Base-by-base conservation (phyloP, 345 rosid species). In the Bruguiera sexangula region DNA sequence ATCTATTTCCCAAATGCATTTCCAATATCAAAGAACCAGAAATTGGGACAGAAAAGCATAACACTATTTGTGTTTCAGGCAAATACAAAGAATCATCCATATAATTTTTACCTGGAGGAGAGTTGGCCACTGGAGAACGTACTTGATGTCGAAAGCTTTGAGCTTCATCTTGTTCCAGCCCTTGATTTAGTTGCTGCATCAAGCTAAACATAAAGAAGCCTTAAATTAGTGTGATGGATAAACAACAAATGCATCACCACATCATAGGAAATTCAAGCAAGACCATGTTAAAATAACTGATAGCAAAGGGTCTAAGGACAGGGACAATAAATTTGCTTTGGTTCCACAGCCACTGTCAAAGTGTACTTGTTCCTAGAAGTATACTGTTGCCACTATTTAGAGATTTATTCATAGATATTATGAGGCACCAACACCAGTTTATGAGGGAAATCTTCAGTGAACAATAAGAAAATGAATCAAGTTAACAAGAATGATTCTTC, bases 101-200 rank as follows among this genome's bases (percentile, higher is more conserved):
- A 24, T 20, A 20, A 20, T 6, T 67, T 69, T 29, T 52, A 82
- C 94, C 78, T 13, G 82, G 82, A 6, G 89, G 87, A 72, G 89
- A 88, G 72, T 77, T 83, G 15, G 79, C 72, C 62, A 83, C 66
- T 36, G 94, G 87, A 8, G 94, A 86, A 73, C 83, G 88, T 26
- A 59, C 69, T 37, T 78, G 89, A 62, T 75, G 86, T 26, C 72
- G 78, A 55, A 85, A 85, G 75, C 73, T 72, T 61, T 78, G 73
- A 32, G 78, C 75, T 75, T 89, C 94, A 63, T 86, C 94, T 73
- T 82, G 87, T 51, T 88, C 94, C 75, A 81, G 60, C 54, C 86
- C 94, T 69, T 78, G 91, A 78, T 77, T 83, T 61, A 85, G 39
- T 74, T 88, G 93, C 62, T 79, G 61, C 84, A 86, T 83, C 83